Evolutionary conservation across 2,329 filamentous ascomycete genomes (phyloP).

Genomic region (Alternaria arbusti): DNA sequence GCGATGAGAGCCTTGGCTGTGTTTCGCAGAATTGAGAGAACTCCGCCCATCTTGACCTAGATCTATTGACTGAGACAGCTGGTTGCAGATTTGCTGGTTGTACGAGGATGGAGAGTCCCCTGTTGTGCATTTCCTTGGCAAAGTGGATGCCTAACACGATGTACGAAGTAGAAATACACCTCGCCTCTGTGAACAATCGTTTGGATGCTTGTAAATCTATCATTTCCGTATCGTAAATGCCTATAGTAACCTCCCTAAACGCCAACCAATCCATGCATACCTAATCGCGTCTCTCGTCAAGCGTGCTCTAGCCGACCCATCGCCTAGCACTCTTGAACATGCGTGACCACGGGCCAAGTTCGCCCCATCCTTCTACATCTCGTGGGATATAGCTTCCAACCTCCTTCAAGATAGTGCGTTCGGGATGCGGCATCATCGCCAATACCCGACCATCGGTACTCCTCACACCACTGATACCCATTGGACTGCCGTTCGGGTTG

Average conservation of each 20-base stretch:
- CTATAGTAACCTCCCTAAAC: background rate
- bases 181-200: background rate
- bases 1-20: background rate
- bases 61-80: background rate
- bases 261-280: conserved; percentile 1
- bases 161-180: background rate
- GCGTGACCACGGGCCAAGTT: conserved; percentile 83
- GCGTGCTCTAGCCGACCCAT: conserved; percentile 72
- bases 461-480: conserved; percentile 80
- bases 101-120: background rate
- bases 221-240: conserved; percentile 5
- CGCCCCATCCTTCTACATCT: conserved; percentile 71
- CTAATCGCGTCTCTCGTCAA: background rate
- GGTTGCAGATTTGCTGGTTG: background rate
- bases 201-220: background rate
- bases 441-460: conserved; percentile 80
- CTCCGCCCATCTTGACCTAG: background rate
- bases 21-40: background rate
- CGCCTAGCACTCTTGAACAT: conserved; percentile 86
- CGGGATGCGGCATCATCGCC: conserved; percentile 92
- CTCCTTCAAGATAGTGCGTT: conserved; percentile 83
- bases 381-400: conserved; percentile 77
- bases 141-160: background rate
- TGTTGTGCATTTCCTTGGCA: background rate
- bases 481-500: conserved; percentile 87